Percentiles rank a stretch among this genome's conserved stretches.
phyloP scores from a whole-genome alignment of 371 early-diverging fungal genomes.

The Mucor saturninus region DNA sequence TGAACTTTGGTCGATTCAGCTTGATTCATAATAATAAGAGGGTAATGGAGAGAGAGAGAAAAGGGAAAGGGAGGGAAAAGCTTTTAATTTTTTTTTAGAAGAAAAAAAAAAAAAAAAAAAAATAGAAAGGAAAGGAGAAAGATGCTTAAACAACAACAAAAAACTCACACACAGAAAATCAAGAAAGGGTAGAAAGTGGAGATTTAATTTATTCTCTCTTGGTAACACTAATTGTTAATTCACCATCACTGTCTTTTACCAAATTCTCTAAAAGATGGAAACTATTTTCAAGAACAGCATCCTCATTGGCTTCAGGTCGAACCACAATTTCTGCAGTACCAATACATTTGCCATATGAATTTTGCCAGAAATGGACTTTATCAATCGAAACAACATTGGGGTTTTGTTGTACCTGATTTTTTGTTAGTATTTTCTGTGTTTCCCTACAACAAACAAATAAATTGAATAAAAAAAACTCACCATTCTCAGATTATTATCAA shows the following conservation, averaged over 20 bases:
- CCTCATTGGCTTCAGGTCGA: slow-evolving; percentile 51
- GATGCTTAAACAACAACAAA: not conserved
- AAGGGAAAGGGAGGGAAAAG: not conserved
- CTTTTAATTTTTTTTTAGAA: not conserved
- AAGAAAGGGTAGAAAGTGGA: not conserved
- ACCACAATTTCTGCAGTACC: slow-evolving; percentile 50
- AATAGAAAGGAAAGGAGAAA: slow-evolving; percentile 4
- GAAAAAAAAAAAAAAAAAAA: slow-evolving; percentile 6
- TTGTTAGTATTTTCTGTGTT: too few species aligned
- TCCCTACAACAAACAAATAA: not conserved
- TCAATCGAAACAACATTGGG: slow-evolving; percentile 28
- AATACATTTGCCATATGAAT: slow-evolving; percentile 51
- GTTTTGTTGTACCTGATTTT: slow-evolving; percentile 23
- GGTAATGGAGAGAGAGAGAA: not conserved
- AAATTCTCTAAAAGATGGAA: slow-evolving; percentile 42
- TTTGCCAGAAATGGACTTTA: slow-evolving; percentile 59
- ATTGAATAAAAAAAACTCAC: not conserved
- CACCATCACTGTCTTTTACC: slow-evolving; percentile 31
- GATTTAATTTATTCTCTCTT: slow-evolving; percentile 11
- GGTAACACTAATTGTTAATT: slow-evolving; percentile 27
- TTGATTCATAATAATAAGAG: slow-evolving; percentile 10
- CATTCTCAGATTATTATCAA: slow-evolving; percentile 21
- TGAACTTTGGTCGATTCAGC: slow-evolving; percentile 13
- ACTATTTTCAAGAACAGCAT: slow-evolving; percentile 46
- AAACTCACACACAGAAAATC: too few species aligned